Conservation (phyloP, 2,329 filamentous ascomycete species). For the Penicillium sp. region DNA sequence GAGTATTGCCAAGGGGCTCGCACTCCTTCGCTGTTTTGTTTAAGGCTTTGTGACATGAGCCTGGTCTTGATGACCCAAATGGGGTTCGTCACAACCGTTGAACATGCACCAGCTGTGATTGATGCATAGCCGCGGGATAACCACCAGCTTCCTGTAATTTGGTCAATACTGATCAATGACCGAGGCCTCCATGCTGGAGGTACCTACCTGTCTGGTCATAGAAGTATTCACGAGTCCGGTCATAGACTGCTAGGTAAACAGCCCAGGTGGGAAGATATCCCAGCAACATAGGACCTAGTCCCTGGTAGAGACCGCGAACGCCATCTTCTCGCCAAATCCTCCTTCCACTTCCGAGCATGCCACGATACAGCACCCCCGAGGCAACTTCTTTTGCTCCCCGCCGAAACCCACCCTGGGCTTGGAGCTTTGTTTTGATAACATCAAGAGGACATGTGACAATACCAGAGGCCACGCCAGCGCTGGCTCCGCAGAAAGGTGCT, state of each 20-base stretch:
- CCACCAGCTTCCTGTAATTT: conserved; percentile 65
- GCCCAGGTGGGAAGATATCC: conserved; percentile 98
- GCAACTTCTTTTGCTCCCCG: conserved; percentile 41
- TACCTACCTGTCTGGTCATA: conserved; percentile 62
- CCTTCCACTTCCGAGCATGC: conserved; percentile 78
- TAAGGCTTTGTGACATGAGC: conserved; percentile 83
- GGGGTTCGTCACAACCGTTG: conserved; percentile 90
- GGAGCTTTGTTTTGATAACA: conserved; percentile 97
- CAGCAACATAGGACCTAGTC: conserved; percentile 87
- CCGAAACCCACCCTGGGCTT: conserved; percentile 84
- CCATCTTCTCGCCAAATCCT: conserved; percentile 89
- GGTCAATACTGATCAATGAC: conserved; percentile 3
- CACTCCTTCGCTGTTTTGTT: conserved; percentile 51
- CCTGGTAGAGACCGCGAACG: conserved; percentile 84
- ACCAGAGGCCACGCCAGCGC: conserved; percentile 88
- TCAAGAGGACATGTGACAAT: conserved; percentile 95
- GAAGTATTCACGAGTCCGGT: conserved; percentile 76
- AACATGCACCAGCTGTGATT: conserved; percentile 84
- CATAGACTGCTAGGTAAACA: conserved; percentile 96
- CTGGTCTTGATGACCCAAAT: conserved; percentile 99
- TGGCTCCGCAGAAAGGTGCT: conserved; percentile 81
- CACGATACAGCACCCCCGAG: conserved; percentile 68
- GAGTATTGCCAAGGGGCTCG: conserved; percentile 76
- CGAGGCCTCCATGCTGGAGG: neutral
- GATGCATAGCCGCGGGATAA: conserved; percentile 84